Conservation (phyloP, 164 flowering plant species). For the Dillenia suffruticosa region DNA sequence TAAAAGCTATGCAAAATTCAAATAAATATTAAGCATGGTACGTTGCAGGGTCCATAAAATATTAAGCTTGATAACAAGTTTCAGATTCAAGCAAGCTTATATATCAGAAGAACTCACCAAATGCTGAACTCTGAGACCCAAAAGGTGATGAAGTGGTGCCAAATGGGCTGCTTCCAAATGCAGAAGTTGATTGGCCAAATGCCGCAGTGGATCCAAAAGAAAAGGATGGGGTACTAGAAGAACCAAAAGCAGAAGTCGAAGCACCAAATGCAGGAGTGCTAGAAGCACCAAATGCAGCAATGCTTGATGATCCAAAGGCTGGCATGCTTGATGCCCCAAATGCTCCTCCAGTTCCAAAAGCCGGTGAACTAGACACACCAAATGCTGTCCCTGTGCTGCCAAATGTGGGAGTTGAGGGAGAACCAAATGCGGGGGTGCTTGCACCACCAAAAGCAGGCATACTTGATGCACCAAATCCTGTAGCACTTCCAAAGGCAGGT, state of each 20-base stretch:
- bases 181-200: constrained; percentile 69
- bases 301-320: constrained; percentile 29
- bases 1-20: not conserved
- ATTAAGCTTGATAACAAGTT: too few species aligned
- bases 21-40: too few species aligned
- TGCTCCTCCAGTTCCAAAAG: constrained; percentile 34
- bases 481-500: constrained; percentile 56
- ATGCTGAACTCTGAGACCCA: constrained; percentile 63
- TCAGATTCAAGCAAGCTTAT: not conserved
- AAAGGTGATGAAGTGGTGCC: constrained; percentile 56
- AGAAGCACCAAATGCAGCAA: constrained; percentile 53
- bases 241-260: constrained; percentile 53
- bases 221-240: constrained; percentile 42
- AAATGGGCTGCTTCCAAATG: constrained; percentile 72
- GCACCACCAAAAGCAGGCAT: constrained; percentile 63
- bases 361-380: constrained; percentile 47
- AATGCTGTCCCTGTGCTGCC: constrained; percentile 46
- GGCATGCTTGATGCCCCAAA: constrained; percentile 38
- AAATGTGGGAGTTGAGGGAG: constrained; percentile 32
- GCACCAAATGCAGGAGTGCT: constrained; percentile 41
- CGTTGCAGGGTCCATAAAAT: too few species aligned
- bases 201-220: constrained; percentile 55
- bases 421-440: constrained; percentile 52
- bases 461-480: constrained; percentile 54
- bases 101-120: constrained; percentile 36